Base-by-base conservation (phyloP, 257 asterid genomes). In the Plantago major region DNA sequence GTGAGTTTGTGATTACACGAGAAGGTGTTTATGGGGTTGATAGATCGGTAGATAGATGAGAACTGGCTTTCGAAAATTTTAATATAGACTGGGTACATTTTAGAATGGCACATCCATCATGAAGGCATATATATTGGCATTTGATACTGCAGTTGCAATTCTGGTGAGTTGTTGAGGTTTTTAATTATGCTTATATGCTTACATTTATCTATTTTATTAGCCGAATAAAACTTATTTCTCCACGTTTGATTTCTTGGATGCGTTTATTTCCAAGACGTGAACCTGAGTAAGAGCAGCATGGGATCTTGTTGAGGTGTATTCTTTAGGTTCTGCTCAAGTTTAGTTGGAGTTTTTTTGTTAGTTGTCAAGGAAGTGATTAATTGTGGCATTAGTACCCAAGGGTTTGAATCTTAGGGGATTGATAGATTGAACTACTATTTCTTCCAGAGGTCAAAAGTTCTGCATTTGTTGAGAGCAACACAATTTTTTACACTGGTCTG, bases 1-100 rank as follows among this genome's bases (percentile, higher is more conserved):
- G 89, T 55, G 88, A 89, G 69, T 92, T 79, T 65, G 85, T 76
- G 16, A 70, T 89, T 78, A 76, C 62, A 42, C 75, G 82, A 73
- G 94, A 83, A 74, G 95, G 95, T 44, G 64, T 89, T 62, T 78
- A 64, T 38, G 95, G 95, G 46, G 72, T 79, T 11, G 76, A 75
- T 26, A 62, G 79, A 22, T 78, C 7, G 5, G 49, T 48, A 54
- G 50, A 17, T 56, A 33, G 6, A 33, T 33, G 6, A 33, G 7
- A 5, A 0, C 8, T 33, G 40, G 40, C 7, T 4, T 33, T 33
- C 8, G 6, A 33, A 30, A 30, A 2, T 30, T 30, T 30, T 3
- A 30, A 30, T 30, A 30, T 30, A n/a, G n/a, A 33, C 40, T 4
- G 37, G 37, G 40, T 10, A 6, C 42, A 22, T 14, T 70, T 61